Percentiles rank a stretch among this genome's conserved stretches.
phyloP scores from a whole-genome alignment of 306 rosid species.

The Lathyrus oleraceus region DNA sequence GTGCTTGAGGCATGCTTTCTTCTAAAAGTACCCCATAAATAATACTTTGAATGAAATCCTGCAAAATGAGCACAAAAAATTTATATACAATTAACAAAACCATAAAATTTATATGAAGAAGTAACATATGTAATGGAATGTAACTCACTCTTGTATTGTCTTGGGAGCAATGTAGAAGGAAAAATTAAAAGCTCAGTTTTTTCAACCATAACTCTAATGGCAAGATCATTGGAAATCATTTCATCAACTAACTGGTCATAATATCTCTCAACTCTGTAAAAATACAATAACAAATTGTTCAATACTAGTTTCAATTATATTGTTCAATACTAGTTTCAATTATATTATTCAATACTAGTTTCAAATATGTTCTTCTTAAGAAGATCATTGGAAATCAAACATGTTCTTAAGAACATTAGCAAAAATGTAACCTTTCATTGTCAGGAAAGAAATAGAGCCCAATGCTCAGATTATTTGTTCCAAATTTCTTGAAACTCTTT shows the following conservation, averaged over 20 bases:
- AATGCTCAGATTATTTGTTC: conserved; percentile 51
- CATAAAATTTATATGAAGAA: not conserved
- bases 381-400: no score
- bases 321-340: no score
- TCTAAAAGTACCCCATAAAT: conserved; percentile 79
- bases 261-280: conserved; percentile 45
- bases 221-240: conserved; percentile 56
- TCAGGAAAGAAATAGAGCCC: conserved; percentile 76
- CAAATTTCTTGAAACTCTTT: conserved; percentile 44
- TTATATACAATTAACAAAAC: conserved; percentile 2
- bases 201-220: conserved; percentile 51
- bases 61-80: conserved; percentile 29
- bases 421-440: conserved; percentile 49
- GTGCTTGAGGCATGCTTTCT: conserved; percentile 31
- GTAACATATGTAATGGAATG: not conserved
- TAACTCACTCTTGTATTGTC: conserved; percentile 53
- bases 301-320: not conserved
- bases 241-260: conserved; percentile 47
- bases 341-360: no score
- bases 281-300: not conserved
- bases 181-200: conserved; percentile 71
- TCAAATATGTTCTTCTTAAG: no score
- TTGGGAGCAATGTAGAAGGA: conserved; percentile 55
- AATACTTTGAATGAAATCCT: conserved; percentile 65
- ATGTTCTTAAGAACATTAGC: no score